Base-by-base conservation (phyloP, 306 rosid species). In the Vigna reflexopilosa region DNA sequence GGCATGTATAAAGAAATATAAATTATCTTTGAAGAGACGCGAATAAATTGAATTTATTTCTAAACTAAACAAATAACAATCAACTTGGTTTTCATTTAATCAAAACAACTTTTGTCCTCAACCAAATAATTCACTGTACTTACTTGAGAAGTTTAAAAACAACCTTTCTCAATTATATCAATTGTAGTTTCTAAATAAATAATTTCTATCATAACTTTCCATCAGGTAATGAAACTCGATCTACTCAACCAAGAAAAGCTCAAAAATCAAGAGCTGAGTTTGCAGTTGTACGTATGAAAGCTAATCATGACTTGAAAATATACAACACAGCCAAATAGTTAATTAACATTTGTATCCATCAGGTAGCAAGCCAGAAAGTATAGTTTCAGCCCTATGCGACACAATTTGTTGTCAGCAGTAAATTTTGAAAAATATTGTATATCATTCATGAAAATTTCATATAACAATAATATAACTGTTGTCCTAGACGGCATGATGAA, bases 401-500 rank as follows among this genome's bases (percentile, higher is more conserved):
- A 26, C 66, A 59, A 59, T 59, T 59, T 59, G 40, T 38, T 6
- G 42, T 6, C 67, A 62, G 7, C 24, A 32, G 44, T 32, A 10
- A 62, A 32, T 5, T 62, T 62, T 62, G 26, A 36, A 36, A 65
- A 36, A 65, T 48, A 15, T 54, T 26, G 52, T 57, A 70, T 67
- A 28, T 48, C 30, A 49, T 59, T 30, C 50, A 67, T 4, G 80
- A 19, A 57, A 65, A 58, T 32, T 62, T 65, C 74, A 44, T 67
- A 64, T 22, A 63, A 68, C 77, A 80, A 66, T 11, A 9, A 17
- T 19, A 20, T 4, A 72, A 61, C 52, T 14, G 75, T 42, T 51
- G 49, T 68, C 56, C 73, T 70, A 26, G 32, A 59, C 72, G 82
- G 78, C 68, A 66, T 76, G 67, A 75, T 86, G 86, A 89, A 42